Evolutionary conservation across 768 basidiomycete species (phyloP).

Genomic region (Xerocomellus dryophilus): DNA sequence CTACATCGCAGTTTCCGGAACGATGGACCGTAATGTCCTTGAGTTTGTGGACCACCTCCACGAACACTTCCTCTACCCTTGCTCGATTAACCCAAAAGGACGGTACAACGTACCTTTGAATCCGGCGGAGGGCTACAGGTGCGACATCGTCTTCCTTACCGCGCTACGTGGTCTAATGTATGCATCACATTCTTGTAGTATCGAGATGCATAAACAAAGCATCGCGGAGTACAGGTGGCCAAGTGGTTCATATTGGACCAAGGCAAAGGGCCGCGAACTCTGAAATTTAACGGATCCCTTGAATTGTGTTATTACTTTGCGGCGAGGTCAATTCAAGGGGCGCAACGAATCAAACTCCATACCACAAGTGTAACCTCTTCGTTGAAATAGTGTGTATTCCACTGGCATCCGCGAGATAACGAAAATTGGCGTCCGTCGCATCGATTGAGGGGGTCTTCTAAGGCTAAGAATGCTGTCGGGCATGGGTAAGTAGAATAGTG

Average conservation of each 20-base stretch:
- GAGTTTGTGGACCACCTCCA: slow-evolving; percentile 91
- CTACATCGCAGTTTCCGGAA: slow-evolving; percentile 87
- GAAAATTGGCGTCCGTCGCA: neutral
- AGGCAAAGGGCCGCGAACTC: slow-evolving; percentile 4
- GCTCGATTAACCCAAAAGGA: slow-evolving; percentile 80
- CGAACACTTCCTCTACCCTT: slow-evolving; percentile 88
- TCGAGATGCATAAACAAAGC: slow-evolving; percentile 82
- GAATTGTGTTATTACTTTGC: slow-evolving; percentile 1
- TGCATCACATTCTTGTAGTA: slow-evolving; percentile 43
- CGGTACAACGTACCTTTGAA: slow-evolving; percentile 84
- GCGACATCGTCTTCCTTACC: neutral
- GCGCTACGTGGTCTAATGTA: neutral
- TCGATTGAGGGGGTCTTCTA: neutral
- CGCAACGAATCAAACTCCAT: neutral
- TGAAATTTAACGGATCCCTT: neutral
- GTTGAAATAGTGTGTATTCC: neutral
- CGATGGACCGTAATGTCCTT: slow-evolving; percentile 92
- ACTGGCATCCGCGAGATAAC: neutral
- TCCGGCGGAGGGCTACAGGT: slow-evolving; percentile 69
- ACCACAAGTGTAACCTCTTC: too few relatives aligned
- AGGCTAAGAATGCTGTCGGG: slow-evolving; percentile 2
- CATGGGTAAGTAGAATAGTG: slow-evolving; percentile 3
- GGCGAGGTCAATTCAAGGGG: neutral
- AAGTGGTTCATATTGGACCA: slow-evolving; percentile 46
- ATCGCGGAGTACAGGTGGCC: slow-evolving; percentile 88